These are phyloP conservation scores for Parmelia sp. DNA, from an alignment of 495 filamentous ascomycete species.

Conservation along the genomic window DNA sequence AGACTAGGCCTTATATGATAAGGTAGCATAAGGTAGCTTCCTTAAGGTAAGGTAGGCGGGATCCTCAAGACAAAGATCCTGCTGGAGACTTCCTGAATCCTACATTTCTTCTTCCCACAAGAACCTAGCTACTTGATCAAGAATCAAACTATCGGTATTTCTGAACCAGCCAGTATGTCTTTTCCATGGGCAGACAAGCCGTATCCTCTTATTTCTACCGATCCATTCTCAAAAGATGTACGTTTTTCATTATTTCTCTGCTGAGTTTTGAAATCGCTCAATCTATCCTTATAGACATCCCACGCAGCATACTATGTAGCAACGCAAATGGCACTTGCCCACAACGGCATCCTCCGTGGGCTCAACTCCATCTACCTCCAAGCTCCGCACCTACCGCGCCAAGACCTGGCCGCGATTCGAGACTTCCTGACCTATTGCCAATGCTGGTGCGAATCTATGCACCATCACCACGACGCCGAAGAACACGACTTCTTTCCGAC, in stretches of 20 bases:
- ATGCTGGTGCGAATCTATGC: constrained; percentile 25
- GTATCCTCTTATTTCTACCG: background rate
- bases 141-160: no score
- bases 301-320: constrained; percentile 32
- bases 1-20: no score
- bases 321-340: constrained; percentile 53
- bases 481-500: constrained; percentile 40
- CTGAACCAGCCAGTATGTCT: no score
- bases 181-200: no score
- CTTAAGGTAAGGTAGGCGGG: no score
- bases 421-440: constrained; percentile 21
- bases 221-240: constrained; percentile 18
- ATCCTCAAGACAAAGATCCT: no score
- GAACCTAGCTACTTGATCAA: no score
- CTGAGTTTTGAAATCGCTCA: constrained; percentile 2
- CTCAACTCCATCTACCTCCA: constrained; percentile 55
- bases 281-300: constrained; percentile 14
- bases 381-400: constrained; percentile 33
- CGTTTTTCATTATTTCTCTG: constrained; percentile 13
- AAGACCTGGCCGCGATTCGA: constrained; percentile 32
- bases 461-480: constrained; percentile 41
- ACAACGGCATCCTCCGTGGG: constrained; percentile 54
- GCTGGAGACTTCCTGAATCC: no score
- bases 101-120: no score
- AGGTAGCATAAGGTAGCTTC: no score